These are phyloP conservation scores for Pleurotus eryngii DNA, from an alignment of 768 basidiomycete species.

Conservation along the genomic window DNA sequence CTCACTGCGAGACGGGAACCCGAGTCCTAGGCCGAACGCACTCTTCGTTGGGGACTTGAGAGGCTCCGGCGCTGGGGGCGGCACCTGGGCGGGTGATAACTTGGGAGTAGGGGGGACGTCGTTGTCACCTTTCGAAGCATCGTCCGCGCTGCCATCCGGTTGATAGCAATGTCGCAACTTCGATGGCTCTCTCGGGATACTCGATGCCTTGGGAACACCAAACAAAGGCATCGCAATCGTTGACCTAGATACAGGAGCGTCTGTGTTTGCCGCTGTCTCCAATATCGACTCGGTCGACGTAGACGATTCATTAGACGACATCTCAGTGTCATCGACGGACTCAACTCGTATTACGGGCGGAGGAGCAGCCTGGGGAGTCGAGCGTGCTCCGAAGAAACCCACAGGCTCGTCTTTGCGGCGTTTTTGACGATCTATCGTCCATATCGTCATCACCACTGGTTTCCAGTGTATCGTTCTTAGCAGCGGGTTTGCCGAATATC, in stretches of 20 bases:
- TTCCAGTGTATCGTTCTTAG: not conserved
- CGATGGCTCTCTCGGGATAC: slow-evolving; percentile 71
- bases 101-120: slow-evolving; percentile 24
- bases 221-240: slow-evolving; percentile 19
- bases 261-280: slow-evolving; percentile 13
- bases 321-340: slow-evolving; percentile 28
- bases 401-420: slow-evolving; percentile 7
- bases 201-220: slow-evolving; percentile 42
- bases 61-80: slow-evolving; percentile 8
- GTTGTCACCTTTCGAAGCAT: not conserved
- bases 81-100: slow-evolving; percentile 20
- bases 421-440: slow-evolving; percentile 15
- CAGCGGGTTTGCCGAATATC: slow-evolving; percentile 1
- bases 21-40: not conserved
- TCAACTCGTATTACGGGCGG: slow-evolving; percentile 22
- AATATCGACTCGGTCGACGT: slow-evolving; percentile 8
- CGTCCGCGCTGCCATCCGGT: slow-evolving; percentile 33
- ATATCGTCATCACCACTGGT: slow-evolving; percentile 2
- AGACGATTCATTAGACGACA: slow-evolving; percentile 11
- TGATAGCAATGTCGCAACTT: slow-evolving; percentile 74
- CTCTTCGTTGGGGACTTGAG: not conserved
- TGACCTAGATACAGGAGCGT: slow-evolving; percentile 6
- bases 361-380: slow-evolving; percentile 9
- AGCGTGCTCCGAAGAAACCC: not conserved
- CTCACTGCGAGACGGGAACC: not conserved